Base-by-base conservation (phyloP, 176 grass and related monocot genomes). In the Tuctoria greenei region DNA sequence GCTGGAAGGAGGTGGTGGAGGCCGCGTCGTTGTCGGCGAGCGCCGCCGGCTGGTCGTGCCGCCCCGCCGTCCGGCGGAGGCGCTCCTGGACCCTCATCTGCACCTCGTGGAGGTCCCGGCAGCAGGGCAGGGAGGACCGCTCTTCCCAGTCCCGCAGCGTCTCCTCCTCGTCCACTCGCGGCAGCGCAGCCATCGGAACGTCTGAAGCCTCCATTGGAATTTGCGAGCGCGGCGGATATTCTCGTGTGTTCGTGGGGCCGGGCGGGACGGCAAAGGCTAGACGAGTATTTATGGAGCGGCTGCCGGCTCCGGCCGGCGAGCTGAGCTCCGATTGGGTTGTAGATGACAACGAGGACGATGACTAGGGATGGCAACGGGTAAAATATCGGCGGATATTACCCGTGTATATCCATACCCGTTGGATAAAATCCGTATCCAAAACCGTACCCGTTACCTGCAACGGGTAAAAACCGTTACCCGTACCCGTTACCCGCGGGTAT, bases 11-110 rank as follows among this genome's bases (percentile, higher is more conserved):
- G 31, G 31, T 31, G 31, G 31, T 31, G 18, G 13, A 56, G 34
- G 70, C n/a, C 52, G 52, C n/a, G 8, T 56, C n/a, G 8, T 56
- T 11, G 45, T 16, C 14, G 14, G 58, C 58, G 26, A 76, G 40
- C 73, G 1, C 88, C 75, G 23, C 49, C 31, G 31, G 16, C 47
- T 31, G 60, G 66, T 58, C 75, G n/a, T 6, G 79, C 74, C 60
- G 80, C 71, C 52, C 59, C 59, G 55, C 45, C 68, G 51, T 54
- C 20, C 45, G 50, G 72, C 85, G 8, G 21, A 97, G 81, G 47
- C 86, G 61, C 23, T 74, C 70, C 63, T 68, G 87, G 82, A 97
- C 83, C 34, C 69, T 85, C 34, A 47, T 72, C 21, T 61, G 65
- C 37, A 71, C 12, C 54, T 69, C 63, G 10, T 69, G 24, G 23